Evolutionary conservation across 345 rosid species (phyloP).

Genomic region (Populus deltoides): DNA sequence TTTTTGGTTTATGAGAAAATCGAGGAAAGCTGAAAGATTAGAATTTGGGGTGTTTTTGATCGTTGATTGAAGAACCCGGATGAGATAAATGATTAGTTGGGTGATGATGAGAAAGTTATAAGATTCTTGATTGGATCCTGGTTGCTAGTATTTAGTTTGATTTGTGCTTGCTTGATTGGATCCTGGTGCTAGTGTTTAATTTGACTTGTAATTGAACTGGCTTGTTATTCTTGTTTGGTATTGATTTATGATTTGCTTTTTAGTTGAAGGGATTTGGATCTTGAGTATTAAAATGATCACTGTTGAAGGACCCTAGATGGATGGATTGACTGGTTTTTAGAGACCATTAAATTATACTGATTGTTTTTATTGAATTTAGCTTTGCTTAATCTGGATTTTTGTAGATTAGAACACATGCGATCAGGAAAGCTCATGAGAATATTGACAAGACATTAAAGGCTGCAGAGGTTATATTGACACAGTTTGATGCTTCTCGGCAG

Average conservation of each 20-base stretch:
- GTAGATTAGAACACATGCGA: constrained; percentile 89
- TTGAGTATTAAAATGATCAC: background rate
- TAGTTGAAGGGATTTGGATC: background rate
- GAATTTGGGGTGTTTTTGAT: background rate
- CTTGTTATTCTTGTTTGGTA: background rate
- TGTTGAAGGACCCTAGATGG: background rate
- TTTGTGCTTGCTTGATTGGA: background rate
- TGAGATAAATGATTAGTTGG: background rate
- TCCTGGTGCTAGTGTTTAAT: background rate
- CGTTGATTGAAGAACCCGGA: background rate
- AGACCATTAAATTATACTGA: background rate
- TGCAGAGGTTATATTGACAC: constrained; percentile 77
- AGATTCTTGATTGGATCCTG: background rate
- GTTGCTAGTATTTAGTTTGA: background rate
- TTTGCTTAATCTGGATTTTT: constrained; percentile 11
- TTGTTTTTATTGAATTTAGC: constrained; percentile 10
- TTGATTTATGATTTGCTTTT: background rate
- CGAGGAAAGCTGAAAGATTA: background rate
- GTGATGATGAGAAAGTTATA: background rate
- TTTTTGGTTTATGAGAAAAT: background rate
- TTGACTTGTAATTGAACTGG: background rate
- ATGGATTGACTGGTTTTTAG: background rate
- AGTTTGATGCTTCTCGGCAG: constrained; percentile 82
- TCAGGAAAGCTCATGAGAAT: constrained; percentile 96
- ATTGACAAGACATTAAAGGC: constrained; percentile 86